A percentile compares a stretch with the other conserved stretches of the same genome.
Evolutionary conservation across 192 early-diverging fungal species (phyloP).

Genomic region (Backusella psychrophila): DNA sequence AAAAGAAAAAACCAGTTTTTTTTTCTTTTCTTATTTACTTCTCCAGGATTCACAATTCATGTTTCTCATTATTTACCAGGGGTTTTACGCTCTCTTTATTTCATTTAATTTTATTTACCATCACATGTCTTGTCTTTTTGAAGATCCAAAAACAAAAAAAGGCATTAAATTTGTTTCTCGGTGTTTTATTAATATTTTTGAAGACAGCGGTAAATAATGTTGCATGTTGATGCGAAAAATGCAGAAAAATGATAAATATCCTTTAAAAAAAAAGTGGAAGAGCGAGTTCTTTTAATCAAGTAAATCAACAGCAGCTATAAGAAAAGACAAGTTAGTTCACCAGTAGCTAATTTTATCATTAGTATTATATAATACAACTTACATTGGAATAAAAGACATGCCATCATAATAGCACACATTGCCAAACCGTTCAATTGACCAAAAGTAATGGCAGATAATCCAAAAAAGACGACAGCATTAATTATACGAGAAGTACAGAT

Average conservation of each 20-base stretch:
- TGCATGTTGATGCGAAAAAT: neutral
- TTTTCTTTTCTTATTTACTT: neutral
- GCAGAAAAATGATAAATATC: neutral
- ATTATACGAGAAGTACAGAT: conserved; percentile 26
- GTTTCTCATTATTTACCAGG: neutral
- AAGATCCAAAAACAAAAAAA: neutral
- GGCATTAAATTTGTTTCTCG: neutral
- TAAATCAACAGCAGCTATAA: conserved; percentile 23
- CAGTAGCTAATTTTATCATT: neutral
- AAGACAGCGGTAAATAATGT: too few relatives aligned
- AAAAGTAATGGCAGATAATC: conserved; percentile 13
- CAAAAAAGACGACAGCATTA: conserved; percentile 34
- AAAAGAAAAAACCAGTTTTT: neutral
- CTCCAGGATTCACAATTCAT: neutral
- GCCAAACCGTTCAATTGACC: conserved; percentile 10
- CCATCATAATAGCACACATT: conserved; percentile 25
- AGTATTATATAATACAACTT: conserved; percentile 2
- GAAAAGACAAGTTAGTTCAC: neutral
- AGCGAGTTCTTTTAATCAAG: conserved; percentile 6
- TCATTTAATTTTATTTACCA: neutral
- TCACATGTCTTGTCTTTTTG: neutral
- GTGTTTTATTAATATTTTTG: neutral
- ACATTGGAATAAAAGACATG: conserved; percentile 35
- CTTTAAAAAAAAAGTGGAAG: too few relatives aligned
- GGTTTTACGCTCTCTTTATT: neutral